phyloP scores from a whole-genome alignment of 2,329 filamentous ascomycete species.

The Penicillium sumatraense region DNA sequence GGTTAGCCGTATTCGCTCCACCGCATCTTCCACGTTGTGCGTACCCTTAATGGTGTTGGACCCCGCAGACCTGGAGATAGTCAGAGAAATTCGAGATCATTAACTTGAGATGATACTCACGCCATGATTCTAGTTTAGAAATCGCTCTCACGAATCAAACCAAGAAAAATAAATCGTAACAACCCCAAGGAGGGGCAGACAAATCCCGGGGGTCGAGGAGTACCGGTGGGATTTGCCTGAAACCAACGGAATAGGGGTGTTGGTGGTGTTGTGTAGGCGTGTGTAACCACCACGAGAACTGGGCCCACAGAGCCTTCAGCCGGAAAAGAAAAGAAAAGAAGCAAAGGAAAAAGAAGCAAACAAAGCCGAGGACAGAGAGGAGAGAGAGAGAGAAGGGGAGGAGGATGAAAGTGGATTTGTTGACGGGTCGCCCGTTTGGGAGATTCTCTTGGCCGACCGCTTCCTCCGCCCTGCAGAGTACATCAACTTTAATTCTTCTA shows the following conservation, averaged over 20 bases:
- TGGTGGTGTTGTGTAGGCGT: background rate
- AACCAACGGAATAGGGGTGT: slow-evolving; percentile 14
- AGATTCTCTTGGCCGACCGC: slow-evolving; percentile 26
- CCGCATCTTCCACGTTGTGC: slow-evolving; percentile 15
- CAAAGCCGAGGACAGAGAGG: slow-evolving; percentile 4
- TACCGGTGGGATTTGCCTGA: slow-evolving; percentile 10
- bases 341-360: slow-evolving; percentile 10
- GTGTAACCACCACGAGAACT: slow-evolving; percentile 24
- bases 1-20: slow-evolving; percentile 46
- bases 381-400: slow-evolving; percentile 6
- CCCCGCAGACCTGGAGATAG: slow-evolving; percentile 27
- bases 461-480: slow-evolving; percentile 16
- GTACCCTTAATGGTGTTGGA: slow-evolving; percentile 61
- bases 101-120: slow-evolving; percentile 43
- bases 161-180: slow-evolving; percentile 13
- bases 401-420: slow-evolving; percentile 25
- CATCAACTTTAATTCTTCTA: slow-evolving; percentile 1
- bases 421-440: slow-evolving; percentile 27
- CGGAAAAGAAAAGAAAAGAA: slow-evolving; percentile 1
- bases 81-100: slow-evolving; percentile 13
- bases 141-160: slow-evolving; percentile 13
- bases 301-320: slow-evolving; percentile 8
- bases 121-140: slow-evolving; percentile 48
- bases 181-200: slow-evolving; percentile 32
- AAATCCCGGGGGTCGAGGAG: slow-evolving; percentile 16